phyloP scores from a whole-genome alignment of 768 basidiomycete species.

The Auricularia heimuer region DNA sequence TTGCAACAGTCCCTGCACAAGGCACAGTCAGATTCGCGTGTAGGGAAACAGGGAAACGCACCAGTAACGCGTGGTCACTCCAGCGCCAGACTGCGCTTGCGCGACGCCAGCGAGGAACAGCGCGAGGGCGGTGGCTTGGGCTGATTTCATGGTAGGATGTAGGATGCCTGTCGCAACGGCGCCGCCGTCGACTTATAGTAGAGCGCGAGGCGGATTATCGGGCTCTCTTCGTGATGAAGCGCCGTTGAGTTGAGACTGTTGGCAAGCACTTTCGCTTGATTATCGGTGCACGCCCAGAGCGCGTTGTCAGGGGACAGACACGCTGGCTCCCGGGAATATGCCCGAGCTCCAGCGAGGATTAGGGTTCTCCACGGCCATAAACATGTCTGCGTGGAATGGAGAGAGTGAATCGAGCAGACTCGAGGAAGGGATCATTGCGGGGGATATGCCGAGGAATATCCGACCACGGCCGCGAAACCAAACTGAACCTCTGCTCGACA shows the following conservation, averaged over 20 bases:
- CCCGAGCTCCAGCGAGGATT: no score
- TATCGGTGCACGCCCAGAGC: background rate
- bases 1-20: slow-evolving; percentile 13
- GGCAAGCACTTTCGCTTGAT: background rate
- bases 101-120: background rate
- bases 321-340: no score
- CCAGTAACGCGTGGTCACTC: slow-evolving; percentile 12
- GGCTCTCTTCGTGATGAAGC: background rate
- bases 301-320: no score
- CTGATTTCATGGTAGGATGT: background rate
- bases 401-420: no score
- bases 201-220: background rate
- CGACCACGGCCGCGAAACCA: no score
- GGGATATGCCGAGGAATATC: no score
- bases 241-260: background rate
- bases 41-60: background rate
- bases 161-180: background rate
- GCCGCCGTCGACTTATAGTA: background rate
- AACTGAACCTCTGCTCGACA: no score
- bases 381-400: no score
- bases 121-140: background rate
- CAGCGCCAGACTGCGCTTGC: slow-evolving; percentile 8
- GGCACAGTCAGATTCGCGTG: background rate
- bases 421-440: no score
- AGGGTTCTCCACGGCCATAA: no score